These are phyloP conservation scores for Rubia occidens DNA, from an alignment of 305 asterid species.

Conservation along the genomic window DNA sequence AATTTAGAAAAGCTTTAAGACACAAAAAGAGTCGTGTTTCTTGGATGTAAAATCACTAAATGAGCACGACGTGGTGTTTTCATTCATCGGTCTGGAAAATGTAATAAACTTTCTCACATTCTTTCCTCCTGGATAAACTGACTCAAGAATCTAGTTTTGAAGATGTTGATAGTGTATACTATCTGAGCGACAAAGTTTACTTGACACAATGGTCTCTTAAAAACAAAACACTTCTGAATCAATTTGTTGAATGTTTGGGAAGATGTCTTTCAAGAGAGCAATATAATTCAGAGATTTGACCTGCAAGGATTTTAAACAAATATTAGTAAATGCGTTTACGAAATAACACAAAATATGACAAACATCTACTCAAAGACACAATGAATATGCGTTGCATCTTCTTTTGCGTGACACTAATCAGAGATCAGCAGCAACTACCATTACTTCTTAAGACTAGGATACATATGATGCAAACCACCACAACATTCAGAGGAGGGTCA, in stretches of 20 bases:
- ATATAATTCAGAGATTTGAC: slow-evolving; percentile 51
- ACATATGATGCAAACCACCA: background rate
- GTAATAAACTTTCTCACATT: background rate
- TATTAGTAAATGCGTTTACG: background rate
- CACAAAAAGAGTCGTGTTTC: background rate
- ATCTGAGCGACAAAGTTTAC: slow-evolving; percentile 12
- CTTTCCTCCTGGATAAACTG: background rate
- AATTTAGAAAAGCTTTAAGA: background rate
- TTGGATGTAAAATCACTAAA: background rate
- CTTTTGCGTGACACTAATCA: too few relatives aligned
- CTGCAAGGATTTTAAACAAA: slow-evolving; percentile 38
- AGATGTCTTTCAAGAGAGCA: slow-evolving; percentile 50
- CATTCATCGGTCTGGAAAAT: background rate
- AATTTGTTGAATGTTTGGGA: slow-evolving; percentile 72
- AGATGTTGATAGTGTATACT: background rate
- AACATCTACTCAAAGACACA: background rate
- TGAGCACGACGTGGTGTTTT: background rate
- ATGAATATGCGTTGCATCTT: background rate
- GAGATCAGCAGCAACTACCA: background rate
- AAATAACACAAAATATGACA: background rate
- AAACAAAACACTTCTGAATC: slow-evolving; percentile 66
- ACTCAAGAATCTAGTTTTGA: background rate
- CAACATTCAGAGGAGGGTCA: background rate
- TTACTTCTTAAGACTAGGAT: background rate
- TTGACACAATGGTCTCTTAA: slow-evolving; percentile 12